phyloP scores from a whole-genome alignment of 2,329 filamentous ascomycete genomes.

The Aspergillus latus region DNA sequence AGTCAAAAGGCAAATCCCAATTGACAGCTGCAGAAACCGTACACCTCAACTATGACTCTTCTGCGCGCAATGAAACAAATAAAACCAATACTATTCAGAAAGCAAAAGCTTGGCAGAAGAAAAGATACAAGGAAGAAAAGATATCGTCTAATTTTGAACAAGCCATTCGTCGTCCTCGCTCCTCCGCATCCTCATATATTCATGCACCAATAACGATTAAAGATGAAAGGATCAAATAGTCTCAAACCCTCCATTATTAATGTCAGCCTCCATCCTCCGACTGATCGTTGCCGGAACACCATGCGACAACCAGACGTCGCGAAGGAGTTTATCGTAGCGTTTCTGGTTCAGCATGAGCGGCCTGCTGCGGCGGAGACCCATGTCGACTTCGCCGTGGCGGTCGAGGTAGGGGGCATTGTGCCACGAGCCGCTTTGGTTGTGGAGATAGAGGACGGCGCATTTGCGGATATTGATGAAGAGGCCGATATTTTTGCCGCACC shows the following conservation, averaged over 20 bases:
- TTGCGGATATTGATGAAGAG: conserved; percentile 96
- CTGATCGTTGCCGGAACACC: conserved; percentile 86
- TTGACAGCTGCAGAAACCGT: too few relatives aligned
- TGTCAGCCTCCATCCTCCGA: conserved; percentile 86
- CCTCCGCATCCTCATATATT: neutral
- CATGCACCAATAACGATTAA: neutral
- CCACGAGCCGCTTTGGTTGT: conserved; percentile 78
- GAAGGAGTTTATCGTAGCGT: conserved; percentile 83
- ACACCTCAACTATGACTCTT: too few relatives aligned
- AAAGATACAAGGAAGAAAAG: neutral
- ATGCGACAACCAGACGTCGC: conserved; percentile 83
- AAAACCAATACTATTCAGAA: too few relatives aligned
- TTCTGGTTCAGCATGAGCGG: conserved; percentile 92
- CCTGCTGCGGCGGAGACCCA: conserved; percentile 81
- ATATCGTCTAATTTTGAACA: neutral
- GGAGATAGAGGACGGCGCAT: conserved; percentile 85
- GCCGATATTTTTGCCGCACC: conserved; percentile 86
- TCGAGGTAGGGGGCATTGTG: conserved; percentile 90
- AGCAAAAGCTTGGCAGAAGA: neutral
- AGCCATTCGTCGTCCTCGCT: neutral
- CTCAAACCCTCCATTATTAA: conserved; percentile 98
- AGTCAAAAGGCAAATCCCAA: too few relatives aligned
- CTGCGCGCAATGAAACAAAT: too few relatives aligned
- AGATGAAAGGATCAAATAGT: conserved; percentile 45
- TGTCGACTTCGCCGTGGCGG: conserved; percentile 91